Evolutionary conservation across 192 early-diverging fungal species (phyloP).

Genomic region (Coemansia sp.): DNA sequence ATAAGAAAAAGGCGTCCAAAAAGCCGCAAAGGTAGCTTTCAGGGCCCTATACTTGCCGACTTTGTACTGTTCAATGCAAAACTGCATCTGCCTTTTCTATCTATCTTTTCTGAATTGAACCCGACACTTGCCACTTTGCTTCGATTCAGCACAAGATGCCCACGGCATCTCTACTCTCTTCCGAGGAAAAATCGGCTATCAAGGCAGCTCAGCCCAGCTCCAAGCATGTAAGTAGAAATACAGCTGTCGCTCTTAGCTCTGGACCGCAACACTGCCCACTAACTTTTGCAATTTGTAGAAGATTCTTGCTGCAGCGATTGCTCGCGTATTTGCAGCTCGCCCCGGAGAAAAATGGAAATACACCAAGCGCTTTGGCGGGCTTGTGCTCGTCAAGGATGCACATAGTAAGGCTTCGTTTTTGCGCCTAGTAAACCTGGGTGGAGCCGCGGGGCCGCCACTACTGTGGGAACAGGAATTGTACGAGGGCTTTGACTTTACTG

Average conservation of each 20-base stretch:
- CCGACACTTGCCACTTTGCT: neutral
- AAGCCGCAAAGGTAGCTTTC: constrained; percentile 3
- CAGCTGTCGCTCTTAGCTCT: neutral
- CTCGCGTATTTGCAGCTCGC: constrained; percentile 69
- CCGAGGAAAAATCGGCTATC: constrained; percentile 64
- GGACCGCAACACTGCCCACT: neutral
- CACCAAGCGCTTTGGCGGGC: constrained; percentile 64
- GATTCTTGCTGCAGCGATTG: constrained; percentile 74
- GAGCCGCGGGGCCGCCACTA: constrained; percentile 52
- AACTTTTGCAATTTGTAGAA: constrained; percentile 52
- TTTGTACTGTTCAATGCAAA: constrained; percentile 9
- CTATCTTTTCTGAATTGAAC: neutral
- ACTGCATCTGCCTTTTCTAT: neutral
- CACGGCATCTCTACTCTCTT: constrained; percentile 58
- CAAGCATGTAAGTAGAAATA: constrained; percentile 53
- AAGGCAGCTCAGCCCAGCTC: constrained; percentile 60
- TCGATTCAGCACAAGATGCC: constrained; percentile 49
- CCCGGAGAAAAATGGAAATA: constrained; percentile 72
- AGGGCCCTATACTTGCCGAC: constrained; percentile 1
- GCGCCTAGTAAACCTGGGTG: constrained; percentile 65
- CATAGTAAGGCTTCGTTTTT: constrained; percentile 66
- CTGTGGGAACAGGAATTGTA: constrained; percentile 83
- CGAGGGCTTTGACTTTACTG: constrained; percentile 64
- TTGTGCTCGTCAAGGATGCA: constrained; percentile 64
- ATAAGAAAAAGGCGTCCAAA: constrained; percentile 2